Evolutionary conservation across 495 filamentous ascomycete genomes (phyloP).

Genomic region (Mytilinidion resinicola): DNA sequence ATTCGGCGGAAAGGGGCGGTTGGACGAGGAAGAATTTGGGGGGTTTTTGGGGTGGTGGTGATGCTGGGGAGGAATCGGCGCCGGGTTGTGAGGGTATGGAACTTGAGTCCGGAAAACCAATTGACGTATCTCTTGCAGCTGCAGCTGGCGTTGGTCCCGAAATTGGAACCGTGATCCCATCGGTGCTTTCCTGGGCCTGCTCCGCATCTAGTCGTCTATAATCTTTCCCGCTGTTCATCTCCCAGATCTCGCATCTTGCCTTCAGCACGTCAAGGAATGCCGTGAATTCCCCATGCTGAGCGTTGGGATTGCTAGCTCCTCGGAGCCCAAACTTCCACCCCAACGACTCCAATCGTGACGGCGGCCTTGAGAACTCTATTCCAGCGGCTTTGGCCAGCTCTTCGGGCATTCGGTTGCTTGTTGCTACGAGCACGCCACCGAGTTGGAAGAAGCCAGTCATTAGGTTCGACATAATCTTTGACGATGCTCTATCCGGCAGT

Average conservation of each 20-base stretch:
- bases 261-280: constrained; percentile 61
- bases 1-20: neutral
- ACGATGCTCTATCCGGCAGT: constrained; percentile 59
- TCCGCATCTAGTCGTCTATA: constrained; percentile 48
- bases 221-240: constrained; percentile 61
- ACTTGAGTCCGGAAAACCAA: too few relatives aligned
- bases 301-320: constrained; percentile 36
- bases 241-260: constrained; percentile 63
- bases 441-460: constrained; percentile 68
- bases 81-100: neutral
- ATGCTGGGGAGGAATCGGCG: neutral
- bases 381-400: constrained; percentile 64
- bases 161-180: neutral
- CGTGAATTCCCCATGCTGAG: constrained; percentile 56
- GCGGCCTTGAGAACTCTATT: constrained; percentile 48
- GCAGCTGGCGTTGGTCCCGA: neutral
- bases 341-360: constrained; percentile 43
- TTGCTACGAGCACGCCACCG: constrained; percentile 65
- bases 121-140: neutral
- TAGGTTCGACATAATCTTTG: constrained; percentile 63
- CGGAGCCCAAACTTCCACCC: constrained; percentile 37
- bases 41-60: constrained; percentile 2
- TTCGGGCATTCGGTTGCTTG: constrained; percentile 68
- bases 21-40: constrained; percentile 25
- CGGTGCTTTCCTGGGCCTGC: neutral